Base-by-base conservation (phyloP, 2,329 filamentous ascomycete species). In the Diplodia intermedia region DNA sequence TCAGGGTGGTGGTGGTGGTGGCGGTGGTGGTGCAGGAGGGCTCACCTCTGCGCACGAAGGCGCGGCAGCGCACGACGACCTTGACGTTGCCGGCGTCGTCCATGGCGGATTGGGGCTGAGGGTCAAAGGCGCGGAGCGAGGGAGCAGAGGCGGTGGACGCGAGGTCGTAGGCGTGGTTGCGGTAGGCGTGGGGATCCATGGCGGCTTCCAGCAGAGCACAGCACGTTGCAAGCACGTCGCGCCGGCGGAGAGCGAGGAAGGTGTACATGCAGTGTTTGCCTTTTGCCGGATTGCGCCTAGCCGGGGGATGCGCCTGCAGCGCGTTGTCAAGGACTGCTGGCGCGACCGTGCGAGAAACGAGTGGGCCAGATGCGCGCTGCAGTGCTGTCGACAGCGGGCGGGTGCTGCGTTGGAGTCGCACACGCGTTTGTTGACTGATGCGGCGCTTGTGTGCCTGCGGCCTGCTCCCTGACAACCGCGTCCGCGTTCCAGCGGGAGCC, bases 11-110 rank as follows among this genome's bases (percentile, higher is more conserved):
- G 31, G 33, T 38, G 31, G n/a, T 11, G 20, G 6, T 14, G 49
- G 20, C 14, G 15, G 43, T 47, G 52, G 8, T 43, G 29, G 47
- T 8, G 4, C 9, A 8, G 15, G 23, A 6, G 52, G 20, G 43
- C 70, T 18, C 73, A 82, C 82, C 82, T 80, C 82, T 75, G 71
- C 76, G 76, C 53, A 84, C 73, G 72, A 84, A 84, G 63, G 81
- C 82, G 69, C 82, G 75, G 69, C 82, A 82, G 65, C 82, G 76
- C 69, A 84, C 82, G 14, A 84, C 82, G 63, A 84, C 82, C 75
- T 84, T 84, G 73, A 84, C 82, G 71, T 84, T 84, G 67, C 82
- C 82, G 9, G 79, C 78, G 55, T 82, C 82, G 67, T 78, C 77
- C 61, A 74, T 72, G 31, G 79, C 75, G 57, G 75, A 75, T 70